These are phyloP conservation scores for Taphrina deformans DNA, from an alignment of 1,139 yeast species.

Conservation along the genomic window DNA sequence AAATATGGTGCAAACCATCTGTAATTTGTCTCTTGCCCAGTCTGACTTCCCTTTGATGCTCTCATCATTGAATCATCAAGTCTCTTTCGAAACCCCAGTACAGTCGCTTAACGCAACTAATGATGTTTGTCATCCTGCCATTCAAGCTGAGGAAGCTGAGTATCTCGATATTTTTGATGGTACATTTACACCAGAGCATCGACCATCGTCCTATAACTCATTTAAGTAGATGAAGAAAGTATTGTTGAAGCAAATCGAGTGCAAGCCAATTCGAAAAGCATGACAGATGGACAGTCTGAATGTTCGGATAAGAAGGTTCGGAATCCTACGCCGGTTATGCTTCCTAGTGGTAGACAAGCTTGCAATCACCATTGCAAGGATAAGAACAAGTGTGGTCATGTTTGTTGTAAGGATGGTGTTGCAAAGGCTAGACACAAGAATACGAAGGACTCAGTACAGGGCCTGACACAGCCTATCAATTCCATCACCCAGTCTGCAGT, in stretches of 20 bases:
- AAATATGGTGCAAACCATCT: background rate
- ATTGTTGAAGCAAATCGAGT: no score
- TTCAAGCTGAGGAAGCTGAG: background rate
- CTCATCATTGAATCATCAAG: no score
- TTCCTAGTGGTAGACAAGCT: slow-evolving; percentile 1
- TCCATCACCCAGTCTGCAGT: no score
- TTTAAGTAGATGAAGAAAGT: no score
- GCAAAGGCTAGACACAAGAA: background rate
- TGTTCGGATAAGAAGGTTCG: no score
- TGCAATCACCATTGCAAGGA: slow-evolving; percentile 25
- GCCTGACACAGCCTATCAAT: no score
- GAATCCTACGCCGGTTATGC: background rate
- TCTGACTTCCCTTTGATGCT: background rate
- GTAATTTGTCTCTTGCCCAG: background rate
- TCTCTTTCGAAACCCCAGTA: no score
- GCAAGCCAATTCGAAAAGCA: no score
- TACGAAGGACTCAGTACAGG: background rate
- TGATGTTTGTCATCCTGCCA: no score
- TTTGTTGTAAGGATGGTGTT: slow-evolving; percentile 18
- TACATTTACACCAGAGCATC: no score
- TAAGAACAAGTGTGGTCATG: slow-evolving; percentile 4
- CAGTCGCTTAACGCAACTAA: no score
- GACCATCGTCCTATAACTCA: no score
- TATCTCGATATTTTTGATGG: slow-evolving; percentile 11
- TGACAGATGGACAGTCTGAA: background rate